A percentile compares a stretch with the other conserved stretches of the same genome.
phyloP scores from a whole-genome alignment of 768 basidiomycete genomes.

The Gymnopilus junonius region DNA sequence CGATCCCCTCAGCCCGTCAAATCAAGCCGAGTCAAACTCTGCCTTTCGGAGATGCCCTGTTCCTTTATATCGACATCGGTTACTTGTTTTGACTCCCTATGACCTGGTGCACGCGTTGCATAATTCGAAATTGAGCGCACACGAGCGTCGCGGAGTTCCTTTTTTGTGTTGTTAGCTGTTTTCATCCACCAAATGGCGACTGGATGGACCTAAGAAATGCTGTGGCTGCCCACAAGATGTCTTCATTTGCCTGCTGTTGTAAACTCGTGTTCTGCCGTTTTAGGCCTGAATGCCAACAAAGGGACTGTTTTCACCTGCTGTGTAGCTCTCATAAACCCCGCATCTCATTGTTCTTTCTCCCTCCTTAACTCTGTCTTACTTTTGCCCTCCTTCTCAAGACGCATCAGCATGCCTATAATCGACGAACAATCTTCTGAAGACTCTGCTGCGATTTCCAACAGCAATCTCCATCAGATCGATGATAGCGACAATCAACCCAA shows the following conservation, averaged over 20 bases:
- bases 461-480: not conserved
- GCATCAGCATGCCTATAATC: not conserved
- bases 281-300: not conserved
- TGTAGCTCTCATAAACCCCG: not conserved
- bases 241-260: not conserved
- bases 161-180: not conserved
- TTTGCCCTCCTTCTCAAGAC: not conserved
- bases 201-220: not conserved
- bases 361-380: not conserved
- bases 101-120: not conserved
- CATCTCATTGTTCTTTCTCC: not conserved
- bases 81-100: not conserved
- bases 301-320: not conserved
- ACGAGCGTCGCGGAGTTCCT: slow-evolving; percentile 3
- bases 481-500: not conserved
- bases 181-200: not conserved
- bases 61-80: not conserved
- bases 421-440: not conserved
- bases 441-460: not conserved
- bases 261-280: not conserved
- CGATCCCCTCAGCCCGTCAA: not conserved
- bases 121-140: not conserved
- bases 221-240: not conserved
- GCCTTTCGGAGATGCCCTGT: not conserved
- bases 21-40: not conserved